phyloP scores from a whole-genome alignment of 768 basidiomycete genomes.

The Russula dissimulans region DNA sequence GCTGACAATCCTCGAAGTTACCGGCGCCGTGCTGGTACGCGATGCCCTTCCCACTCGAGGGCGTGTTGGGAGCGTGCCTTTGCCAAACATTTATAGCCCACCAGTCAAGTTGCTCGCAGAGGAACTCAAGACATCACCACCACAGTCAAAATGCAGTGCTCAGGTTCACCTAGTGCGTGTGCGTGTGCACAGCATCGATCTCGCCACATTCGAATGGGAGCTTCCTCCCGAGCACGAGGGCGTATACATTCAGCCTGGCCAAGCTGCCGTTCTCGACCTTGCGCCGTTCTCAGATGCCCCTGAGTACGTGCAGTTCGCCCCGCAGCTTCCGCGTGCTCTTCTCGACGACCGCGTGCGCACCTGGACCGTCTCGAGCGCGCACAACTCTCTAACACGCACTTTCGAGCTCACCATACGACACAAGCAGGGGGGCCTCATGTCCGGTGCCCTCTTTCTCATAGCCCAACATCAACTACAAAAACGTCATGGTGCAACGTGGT shows the following conservation, averaged over 20 bases:
- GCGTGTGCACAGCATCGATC: slow-evolving; percentile 35
- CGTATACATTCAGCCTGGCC: slow-evolving; percentile 33
- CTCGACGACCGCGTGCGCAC: slow-evolving; percentile 59
- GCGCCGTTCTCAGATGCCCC: slow-evolving; percentile 39
- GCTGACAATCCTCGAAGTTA: slow-evolving; percentile 40
- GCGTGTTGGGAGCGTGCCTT: slow-evolving; percentile 23
- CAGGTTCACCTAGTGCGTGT: slow-evolving; percentile 23
- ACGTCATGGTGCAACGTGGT: slow-evolving; percentile 22
- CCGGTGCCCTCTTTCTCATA: slow-evolving; percentile 44
- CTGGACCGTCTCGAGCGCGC: slow-evolving; percentile 47
- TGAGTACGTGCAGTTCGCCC: slow-evolving; percentile 45
- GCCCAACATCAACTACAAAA: slow-evolving; percentile 33
- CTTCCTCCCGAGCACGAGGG: slow-evolving; percentile 22
- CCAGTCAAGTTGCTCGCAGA: slow-evolving; percentile 44
- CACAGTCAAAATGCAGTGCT: slow-evolving; percentile 22
- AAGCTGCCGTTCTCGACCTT: slow-evolving; percentile 48
- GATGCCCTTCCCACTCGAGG: slow-evolving; percentile 49
- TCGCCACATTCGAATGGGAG: slow-evolving; percentile 48
- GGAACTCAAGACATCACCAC: slow-evolving; percentile 30
- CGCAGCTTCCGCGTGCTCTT: slow-evolving; percentile 33
- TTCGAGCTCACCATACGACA: slow-evolving; percentile 48
- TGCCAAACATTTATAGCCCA: slow-evolving; percentile 48
- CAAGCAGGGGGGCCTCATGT: slow-evolving; percentile 46
- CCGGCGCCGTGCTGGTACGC: slow-evolving; percentile 44
- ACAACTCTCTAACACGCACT: slow-evolving; percentile 18